phyloP scores from a whole-genome alignment of 2,329 filamentous ascomycete genomes.

The Apiospora hydei region DNA sequence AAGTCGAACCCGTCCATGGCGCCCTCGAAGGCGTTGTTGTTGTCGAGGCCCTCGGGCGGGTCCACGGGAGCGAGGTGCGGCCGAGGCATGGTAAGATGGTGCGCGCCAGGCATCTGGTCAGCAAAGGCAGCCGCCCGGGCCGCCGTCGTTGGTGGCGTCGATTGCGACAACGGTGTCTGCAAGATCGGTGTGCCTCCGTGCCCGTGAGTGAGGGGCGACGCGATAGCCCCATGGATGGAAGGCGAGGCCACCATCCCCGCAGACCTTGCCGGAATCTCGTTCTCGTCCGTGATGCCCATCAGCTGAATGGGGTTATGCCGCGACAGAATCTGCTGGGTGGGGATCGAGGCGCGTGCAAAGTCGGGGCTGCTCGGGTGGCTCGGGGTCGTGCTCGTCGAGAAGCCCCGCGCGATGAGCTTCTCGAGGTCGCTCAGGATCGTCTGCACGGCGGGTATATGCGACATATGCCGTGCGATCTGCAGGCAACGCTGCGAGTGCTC shows the following conservation, averaged over 20 bases:
- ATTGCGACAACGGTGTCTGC: slow-evolving; percentile 29
- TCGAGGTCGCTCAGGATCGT: slow-evolving; percentile 60
- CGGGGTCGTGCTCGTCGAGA: slow-evolving; percentile 43
- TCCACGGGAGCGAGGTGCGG: slow-evolving; percentile 41
- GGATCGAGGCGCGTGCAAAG: slow-evolving; percentile 28
- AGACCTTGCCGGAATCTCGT: slow-evolving; percentile 38
- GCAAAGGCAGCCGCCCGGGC: slow-evolving; percentile 36
- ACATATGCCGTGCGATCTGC: slow-evolving; percentile 58
- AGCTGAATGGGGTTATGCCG: slow-evolving; percentile 39
- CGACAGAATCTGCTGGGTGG: slow-evolving; percentile 37
- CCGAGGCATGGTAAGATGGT: slow-evolving; percentile 39
- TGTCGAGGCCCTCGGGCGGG: slow-evolving; percentile 48
- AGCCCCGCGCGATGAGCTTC: slow-evolving; percentile 56
- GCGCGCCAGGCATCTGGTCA: slow-evolving; percentile 31
- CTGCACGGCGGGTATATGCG: slow-evolving; percentile 57
- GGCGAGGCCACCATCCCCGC: slow-evolving; percentile 35
- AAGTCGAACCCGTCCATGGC: slow-evolving; percentile 55
- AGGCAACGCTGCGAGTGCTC: slow-evolving; percentile 60
- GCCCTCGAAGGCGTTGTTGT: slow-evolving; percentile 60
- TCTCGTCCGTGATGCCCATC: slow-evolving; percentile 42
- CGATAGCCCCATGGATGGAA: slow-evolving; percentile 23
- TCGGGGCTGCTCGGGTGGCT: slow-evolving; percentile 42
- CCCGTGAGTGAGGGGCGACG: slow-evolving; percentile 22
- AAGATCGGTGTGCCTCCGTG: slow-evolving; percentile 36
- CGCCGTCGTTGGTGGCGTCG: slow-evolving; percentile 31